Evolutionary conservation across 495 filamentous ascomycete species (phyloP), one percentile per base, ranked within the genome.

Genomic region (Lindgomyces ingoldianus): DNA sequence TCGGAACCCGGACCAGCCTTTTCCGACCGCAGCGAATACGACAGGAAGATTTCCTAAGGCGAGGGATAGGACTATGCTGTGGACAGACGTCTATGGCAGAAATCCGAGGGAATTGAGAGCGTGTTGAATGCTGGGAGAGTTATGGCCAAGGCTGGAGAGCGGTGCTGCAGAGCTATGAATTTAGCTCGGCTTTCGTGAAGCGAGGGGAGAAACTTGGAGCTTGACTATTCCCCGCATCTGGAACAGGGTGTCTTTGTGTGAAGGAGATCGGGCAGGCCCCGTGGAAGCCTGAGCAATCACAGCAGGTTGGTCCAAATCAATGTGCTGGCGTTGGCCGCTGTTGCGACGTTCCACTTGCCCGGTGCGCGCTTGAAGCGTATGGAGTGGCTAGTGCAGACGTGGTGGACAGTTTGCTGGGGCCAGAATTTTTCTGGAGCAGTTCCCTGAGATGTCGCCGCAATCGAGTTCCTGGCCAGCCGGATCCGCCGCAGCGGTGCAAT

Each of bases 191-290:
- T 64, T 52, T 57, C 21, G 65, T 49, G 59, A 68, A 68, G 65
- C 65, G 66, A 69, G 60, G 26, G 56, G 60, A 69, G 61, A 27
- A 42, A 47, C 54, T 60, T 60, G 46, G 56, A 52, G 49, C 26
- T n/a, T 30, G 49, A 64, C 57, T 42, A 69, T 69, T 69, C 66
- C 66, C 66, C 66, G 66, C 66, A 64, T 64, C 55, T 53, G 18
- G 54, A 22, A 30, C 47, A 10, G 14, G 14, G 51, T 36, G 33
- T 25, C 47, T 59, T 65, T 52, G 53, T 68, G 44, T 42, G 57
- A 24, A 65, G 47, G 11, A 12, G 3, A 21, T 44, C 2, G 33
- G 41, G 18, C 21, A 30, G 46, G 8, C n/a, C 21, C 24, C 2
- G 36, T n/a, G 3, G 24, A n/a, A 29, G 52, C 6, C 30, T 2